Evolutionary conservation across 306 rosid species (phyloP), one percentile per base, ranked within the genome.

Genomic region (Psophocarpus tetragonolobus): DNA sequence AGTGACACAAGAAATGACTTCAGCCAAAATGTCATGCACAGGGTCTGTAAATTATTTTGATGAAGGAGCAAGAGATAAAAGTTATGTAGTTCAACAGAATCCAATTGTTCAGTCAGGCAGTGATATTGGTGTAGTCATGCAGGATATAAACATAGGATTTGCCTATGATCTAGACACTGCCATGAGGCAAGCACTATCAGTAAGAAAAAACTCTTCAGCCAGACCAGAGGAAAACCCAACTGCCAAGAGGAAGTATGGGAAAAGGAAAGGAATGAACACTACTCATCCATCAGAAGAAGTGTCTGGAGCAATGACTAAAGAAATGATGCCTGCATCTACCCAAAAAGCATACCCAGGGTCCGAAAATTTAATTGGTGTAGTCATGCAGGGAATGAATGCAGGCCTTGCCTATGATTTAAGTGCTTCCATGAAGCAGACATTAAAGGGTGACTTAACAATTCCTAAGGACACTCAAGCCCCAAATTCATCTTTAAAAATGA

Each of bases 11-110:
- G 74, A 77, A 45, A 20, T 47, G 69, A 24, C 72, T 23, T 62
- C 81, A 33, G 62, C 80, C 15, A 86, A 72, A 80, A 85, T 70
- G 75, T 79, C 93, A n/a, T 82, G 91, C 67, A 80, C 70, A 48
- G 80, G 68, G 85, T 71, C 74, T 11, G 4, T 53, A 53, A 36
- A n/a, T n/a, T n/a, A 51, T 66, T 77, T 67, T 53, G 81, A 67
- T 15, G 39, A 9, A 44, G 81, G 41, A 70, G 58, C 45, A 23
- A 83, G 44, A 83, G 77, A 74, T 61, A 82, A 80, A 66, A 75
- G 75, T 53, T 24, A 53, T 23, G 44, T 44, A 1, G 74, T 26
- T 12, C 27, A 27, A 64, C 69, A 84, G 12, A 53, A 56, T 62
- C 50, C 62, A 61, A 83, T 61, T 0, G 66, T 68, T 27, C 75